These are phyloP conservation scores for Allantophomopsis cytisporea DNA, from an alignment of 2,329 filamentous ascomycete species.

Conservation along the genomic window DNA sequence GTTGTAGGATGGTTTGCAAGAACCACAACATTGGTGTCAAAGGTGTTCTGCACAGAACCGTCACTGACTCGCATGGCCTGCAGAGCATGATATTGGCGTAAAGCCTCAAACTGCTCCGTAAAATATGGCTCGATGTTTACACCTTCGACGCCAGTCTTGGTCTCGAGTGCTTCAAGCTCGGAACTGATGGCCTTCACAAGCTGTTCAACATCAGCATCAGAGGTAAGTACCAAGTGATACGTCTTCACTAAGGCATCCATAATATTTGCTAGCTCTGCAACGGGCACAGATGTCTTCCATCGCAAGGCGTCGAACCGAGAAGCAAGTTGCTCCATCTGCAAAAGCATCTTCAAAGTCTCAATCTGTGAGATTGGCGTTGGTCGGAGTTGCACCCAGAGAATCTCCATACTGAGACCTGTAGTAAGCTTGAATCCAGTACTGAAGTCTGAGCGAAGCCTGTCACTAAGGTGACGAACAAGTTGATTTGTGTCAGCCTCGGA, in stretches of 20 bases:
- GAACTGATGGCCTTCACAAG: constrained; percentile 33
- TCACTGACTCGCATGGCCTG: constrained; percentile 4
- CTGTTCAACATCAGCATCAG: constrained; percentile 13
- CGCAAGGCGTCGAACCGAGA: constrained; percentile 44
- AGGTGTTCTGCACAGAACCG: background rate
- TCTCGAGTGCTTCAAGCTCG: constrained; percentile 39
- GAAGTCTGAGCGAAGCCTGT: constrained; percentile 41
- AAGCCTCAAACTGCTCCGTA: constrained; percentile 37
- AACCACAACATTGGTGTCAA: constrained; percentile 12
- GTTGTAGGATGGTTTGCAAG: constrained; percentile 15
- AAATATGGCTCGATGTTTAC: constrained; percentile 34
- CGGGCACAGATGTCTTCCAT: constrained; percentile 40
- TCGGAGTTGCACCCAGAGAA: constrained; percentile 60
- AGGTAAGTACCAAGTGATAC: constrained; percentile 38
- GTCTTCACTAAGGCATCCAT: constrained; percentile 39
- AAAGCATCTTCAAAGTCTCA: constrained; percentile 28
- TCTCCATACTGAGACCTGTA: constrained; percentile 69
- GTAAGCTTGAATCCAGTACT: constrained; percentile 56
- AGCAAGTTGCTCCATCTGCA: constrained; percentile 40
- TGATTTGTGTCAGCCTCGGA: constrained; percentile 1
- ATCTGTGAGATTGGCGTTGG: constrained; percentile 41
- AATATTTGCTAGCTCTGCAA: constrained; percentile 36
- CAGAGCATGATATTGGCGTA: constrained; percentile 30
- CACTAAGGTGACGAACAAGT: constrained; percentile 11
- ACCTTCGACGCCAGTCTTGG: constrained; percentile 26